These are phyloP conservation scores for Rhodamnia rubescens DNA, from an alignment of 345 rosid species.

Conservation along the genomic window DNA sequence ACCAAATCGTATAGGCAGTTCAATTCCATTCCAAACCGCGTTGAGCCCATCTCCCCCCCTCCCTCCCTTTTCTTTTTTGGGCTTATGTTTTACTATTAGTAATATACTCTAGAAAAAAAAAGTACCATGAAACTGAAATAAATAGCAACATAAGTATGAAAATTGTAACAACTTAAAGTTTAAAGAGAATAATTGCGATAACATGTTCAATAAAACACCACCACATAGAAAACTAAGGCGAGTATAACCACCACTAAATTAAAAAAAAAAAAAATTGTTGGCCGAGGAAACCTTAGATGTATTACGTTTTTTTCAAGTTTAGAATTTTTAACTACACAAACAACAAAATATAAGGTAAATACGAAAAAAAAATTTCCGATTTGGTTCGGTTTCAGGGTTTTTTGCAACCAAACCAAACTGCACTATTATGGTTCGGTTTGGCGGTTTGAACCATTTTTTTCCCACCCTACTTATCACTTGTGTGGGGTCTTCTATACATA, in stretches of 20 bases:
- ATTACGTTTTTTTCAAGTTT: not conserved
- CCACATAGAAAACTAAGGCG: not conserved
- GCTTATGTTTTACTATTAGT: not conserved
- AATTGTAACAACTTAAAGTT: not conserved
- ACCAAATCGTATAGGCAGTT: not conserved
- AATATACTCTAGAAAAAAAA: not conserved
- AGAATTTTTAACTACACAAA: not conserved
- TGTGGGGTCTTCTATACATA: not conserved
- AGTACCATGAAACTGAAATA: not conserved
- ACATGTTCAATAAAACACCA: not conserved
- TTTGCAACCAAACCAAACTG: not conserved
- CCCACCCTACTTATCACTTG: not conserved
- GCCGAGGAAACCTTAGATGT: not conserved
- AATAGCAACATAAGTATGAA: not conserved
- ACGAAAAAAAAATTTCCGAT: not conserved
- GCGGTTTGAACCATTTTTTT: not conserved
- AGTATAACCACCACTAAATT: not conserved
- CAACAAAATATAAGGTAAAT: not conserved
- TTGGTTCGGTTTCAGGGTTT: not conserved
- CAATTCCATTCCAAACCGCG: not conserved
- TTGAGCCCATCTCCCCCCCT: not conserved
- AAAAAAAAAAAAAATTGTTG: not conserved
- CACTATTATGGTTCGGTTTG: not conserved
- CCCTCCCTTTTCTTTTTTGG: not conserved
- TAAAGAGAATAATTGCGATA: not conserved